A percentile compares a stretch with the other conserved stretches of the same genome.
These are phyloP conservation scores for Pichia sp. DNA, from an alignment of 1,139 yeast species.

Conservation along the genomic window DNA sequence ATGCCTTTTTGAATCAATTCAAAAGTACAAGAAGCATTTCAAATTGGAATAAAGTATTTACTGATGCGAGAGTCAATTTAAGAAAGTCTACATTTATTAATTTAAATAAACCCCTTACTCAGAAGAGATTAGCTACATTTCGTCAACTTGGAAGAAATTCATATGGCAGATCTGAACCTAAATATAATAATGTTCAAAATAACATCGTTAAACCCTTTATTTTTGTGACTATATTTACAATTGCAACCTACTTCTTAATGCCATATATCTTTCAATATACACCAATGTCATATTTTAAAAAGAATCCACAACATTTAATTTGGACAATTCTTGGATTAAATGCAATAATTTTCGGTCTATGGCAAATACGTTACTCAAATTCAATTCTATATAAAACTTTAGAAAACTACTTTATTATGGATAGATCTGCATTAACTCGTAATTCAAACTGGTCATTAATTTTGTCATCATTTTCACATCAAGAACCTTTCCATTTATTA, in stretches of 20 bases:
- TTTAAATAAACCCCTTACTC: background rate
- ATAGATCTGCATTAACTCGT: slow-evolving; percentile 35
- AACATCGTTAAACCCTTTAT: slow-evolving; percentile 21
- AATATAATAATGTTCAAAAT: slow-evolving; percentile 15
- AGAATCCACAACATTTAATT: slow-evolving; percentile 54
- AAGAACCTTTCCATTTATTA: slow-evolving; percentile 69
- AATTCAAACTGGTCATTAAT: slow-evolving; percentile 61
- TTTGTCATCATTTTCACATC: slow-evolving; percentile 86
- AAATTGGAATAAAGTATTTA: too few relatives aligned
- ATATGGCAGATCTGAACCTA: slow-evolving; percentile 7
- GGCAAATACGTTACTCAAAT: slow-evolving; percentile 53
- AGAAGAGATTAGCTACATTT: slow-evolving; percentile 13
- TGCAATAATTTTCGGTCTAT: slow-evolving; percentile 60
- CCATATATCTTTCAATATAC: slow-evolving; percentile 62
- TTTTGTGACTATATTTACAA: slow-evolving; percentile 24
- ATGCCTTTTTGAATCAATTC: too few relatives aligned
- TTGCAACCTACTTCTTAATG: slow-evolving; percentile 28
- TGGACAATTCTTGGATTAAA: slow-evolving; percentile 67
- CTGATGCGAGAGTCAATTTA: too few relatives aligned
- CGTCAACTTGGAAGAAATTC: slow-evolving; percentile 11
- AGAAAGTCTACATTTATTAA: too few relatives aligned
- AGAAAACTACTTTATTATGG: slow-evolving; percentile 60
- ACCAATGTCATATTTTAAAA: slow-evolving; percentile 49
- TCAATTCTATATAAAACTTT: slow-evolving; percentile 17
- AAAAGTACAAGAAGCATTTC: too few relatives aligned